Evolutionary conservation across 164 flowering plant species (phyloP), one percentile per base, ranked within the genome.

Genomic region (Hamamelis virginiana): DNA sequence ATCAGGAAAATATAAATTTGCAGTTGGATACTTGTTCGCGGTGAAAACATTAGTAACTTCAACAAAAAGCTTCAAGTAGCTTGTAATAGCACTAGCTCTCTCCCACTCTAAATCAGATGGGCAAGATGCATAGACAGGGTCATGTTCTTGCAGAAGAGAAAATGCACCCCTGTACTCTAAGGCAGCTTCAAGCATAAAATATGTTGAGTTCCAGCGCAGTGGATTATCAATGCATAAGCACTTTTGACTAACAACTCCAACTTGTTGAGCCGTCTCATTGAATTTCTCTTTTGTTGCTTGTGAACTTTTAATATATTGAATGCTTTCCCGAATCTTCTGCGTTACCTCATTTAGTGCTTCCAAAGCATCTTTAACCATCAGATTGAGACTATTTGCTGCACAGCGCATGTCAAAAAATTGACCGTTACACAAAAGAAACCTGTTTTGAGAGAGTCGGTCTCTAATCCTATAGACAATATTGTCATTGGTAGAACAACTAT

Each of bases 21-120:
- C 77, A 12, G 87, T 78, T n/a, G 78, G 69, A 53, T 66, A 55
- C 63, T 76, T 80, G 60, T 38, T 69, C 26, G 73, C 69, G 4
- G 77, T 69, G 59, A 81, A 69, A 65, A 55, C 68, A 21, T 69
- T 70, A 6, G 77, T 76, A 46, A 81, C 67, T 15, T 81, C 85
- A 53, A 75, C 64, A 64, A 85, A 78, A 18, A 71, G 70, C 71
- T 80, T 83, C 67, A 85, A 74, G 67, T 48, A 77, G 45, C 72
- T 57, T 16, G 73, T 51, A 4, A 80, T 38, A 18, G 41, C 55
- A 59, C 67, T 65, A 3, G 55, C 69, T 67, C 80, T 75, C 18
- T 75, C 81, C 89, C 87, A 85, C 47, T 85, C 85, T 52, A 44
- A 55, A 52, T 72, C 78, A 52, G 81, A 69, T 15, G 71, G 83